Percentiles rank a stretch among this genome's conserved stretches.
These are phyloP conservation scores for Boeremia exigua DNA, from an alignment of 2,329 filamentous ascomycete species.

Conservation along the genomic window DNA sequence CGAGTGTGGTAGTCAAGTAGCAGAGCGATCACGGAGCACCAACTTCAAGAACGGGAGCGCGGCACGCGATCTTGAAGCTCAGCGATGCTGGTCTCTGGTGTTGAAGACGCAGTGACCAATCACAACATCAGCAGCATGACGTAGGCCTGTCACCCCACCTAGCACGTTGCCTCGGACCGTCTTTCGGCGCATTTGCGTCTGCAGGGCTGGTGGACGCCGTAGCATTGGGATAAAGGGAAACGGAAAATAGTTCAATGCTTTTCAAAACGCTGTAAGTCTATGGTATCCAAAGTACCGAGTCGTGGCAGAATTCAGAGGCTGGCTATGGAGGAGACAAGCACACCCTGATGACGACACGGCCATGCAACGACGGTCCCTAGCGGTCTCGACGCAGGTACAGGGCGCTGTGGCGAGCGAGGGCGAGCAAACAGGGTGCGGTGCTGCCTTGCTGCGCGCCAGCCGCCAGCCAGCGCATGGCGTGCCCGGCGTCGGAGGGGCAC, in stretches of 20 bases:
- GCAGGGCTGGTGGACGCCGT: constrained; percentile 9
- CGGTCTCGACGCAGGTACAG: constrained; percentile 8
- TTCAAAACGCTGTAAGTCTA: constrained; percentile 20
- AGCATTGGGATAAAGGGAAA: background rate
- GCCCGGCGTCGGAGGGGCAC: background rate
- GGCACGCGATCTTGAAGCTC: constrained; percentile 1
- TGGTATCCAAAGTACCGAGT: constrained; percentile 17
- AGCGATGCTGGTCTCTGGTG: constrained; percentile 13
- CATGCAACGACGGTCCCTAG: background rate
- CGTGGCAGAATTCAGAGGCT: constrained; percentile 9
- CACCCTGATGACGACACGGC: constrained; percentile 9
- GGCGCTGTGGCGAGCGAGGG: constrained; percentile 1
- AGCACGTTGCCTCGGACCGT: constrained; percentile 15
- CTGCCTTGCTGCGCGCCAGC: constrained; percentile 10
- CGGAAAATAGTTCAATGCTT: constrained; percentile 11
- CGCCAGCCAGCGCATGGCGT: constrained; percentile 4
- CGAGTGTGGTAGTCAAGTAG: background rate
- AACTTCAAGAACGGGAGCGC: constrained; percentile 14
- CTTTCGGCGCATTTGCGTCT: constrained; percentile 1
- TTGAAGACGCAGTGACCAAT: constrained; percentile 7
- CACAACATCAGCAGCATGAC: constrained; percentile 6
- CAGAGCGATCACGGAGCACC: background rate
- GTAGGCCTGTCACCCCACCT: constrained; percentile 10
- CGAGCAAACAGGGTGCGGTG: background rate
- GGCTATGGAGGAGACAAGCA: constrained; percentile 11